A percentile compares a stretch with the other conserved stretches of the same genome.
These are phyloP conservation scores for Penicillium lagena DNA, from an alignment of 495 filamentous ascomycete genomes.

Conservation along the genomic window DNA sequence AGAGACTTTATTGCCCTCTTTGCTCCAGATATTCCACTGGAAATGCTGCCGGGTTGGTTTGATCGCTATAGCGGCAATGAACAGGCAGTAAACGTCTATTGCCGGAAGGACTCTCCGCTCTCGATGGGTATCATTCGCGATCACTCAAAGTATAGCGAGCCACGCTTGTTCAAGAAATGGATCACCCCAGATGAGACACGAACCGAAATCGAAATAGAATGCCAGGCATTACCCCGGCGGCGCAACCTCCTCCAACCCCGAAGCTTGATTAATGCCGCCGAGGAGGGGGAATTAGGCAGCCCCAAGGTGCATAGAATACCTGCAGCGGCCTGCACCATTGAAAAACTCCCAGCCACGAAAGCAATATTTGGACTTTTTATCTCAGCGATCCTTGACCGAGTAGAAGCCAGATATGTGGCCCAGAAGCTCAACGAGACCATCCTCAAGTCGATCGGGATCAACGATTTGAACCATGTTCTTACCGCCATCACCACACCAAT, in stretches of 20 bases:
- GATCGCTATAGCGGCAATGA: conserved; percentile 14
- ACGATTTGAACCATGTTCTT: conserved; percentile 51
- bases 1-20: conserved; percentile 40
- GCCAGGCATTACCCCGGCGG: conserved; percentile 18
- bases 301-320: conserved; percentile 16
- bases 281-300: conserved; percentile 4
- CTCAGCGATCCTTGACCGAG: conserved; percentile 65
- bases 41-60: conserved; percentile 19
- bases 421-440: conserved; percentile 54
- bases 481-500: conserved; percentile 67
- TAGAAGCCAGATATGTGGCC: conserved; percentile 61
- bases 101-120: neutral
- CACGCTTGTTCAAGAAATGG: conserved; percentile 25
- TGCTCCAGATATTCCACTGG: conserved; percentile 14
- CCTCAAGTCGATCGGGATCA: conserved; percentile 49
- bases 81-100: conserved; percentile 14
- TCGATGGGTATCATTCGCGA: conserved; percentile 27
- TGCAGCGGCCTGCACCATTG: conserved; percentile 30
- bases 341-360: conserved; percentile 53
- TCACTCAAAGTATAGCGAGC: conserved; percentile 17
- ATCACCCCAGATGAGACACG: conserved; percentile 1
- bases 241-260: conserved; percentile 26
- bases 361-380: conserved; percentile 64
- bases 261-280: conserved; percentile 4
- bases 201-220: conserved; percentile 20